Evolutionary conservation across 1,284 basidiomycete species (phyloP).

Genomic region (Sporisorium exsertum): DNA sequence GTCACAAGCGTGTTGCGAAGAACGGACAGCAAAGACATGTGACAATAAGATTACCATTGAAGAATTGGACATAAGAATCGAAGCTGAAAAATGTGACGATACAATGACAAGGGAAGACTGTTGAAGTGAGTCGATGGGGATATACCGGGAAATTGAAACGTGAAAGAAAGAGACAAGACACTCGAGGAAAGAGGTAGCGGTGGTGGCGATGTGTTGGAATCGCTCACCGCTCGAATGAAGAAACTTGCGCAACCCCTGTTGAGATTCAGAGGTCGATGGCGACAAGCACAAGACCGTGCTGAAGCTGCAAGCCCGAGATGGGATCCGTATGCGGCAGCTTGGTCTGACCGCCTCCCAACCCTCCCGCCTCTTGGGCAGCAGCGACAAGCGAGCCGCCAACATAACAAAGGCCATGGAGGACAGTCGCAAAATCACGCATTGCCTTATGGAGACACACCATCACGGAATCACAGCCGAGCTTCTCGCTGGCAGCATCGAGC

Average conservation of each 20-base stretch:
- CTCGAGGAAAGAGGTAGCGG: not conserved
- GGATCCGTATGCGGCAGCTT: slow-evolving; percentile 27
- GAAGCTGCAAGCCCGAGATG: slow-evolving; percentile 28
- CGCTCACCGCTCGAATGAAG: not conserved
- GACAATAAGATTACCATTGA: not conserved
- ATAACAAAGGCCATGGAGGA: slow-evolving; percentile 63
- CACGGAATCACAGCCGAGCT: slow-evolving; percentile 52
- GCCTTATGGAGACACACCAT: slow-evolving; percentile 54
- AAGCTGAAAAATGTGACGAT: slow-evolving; percentile 9
- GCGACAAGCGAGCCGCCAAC: slow-evolving; percentile 60
- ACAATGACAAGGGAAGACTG: slow-evolving; percentile 32
- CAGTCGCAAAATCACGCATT: slow-evolving; percentile 49
- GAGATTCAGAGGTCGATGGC: slow-evolving; percentile 44
- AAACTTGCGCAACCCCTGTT: no score
- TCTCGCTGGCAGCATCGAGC: slow-evolving; percentile 61
- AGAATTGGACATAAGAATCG: slow-evolving; percentile 10
- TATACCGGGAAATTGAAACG: slow-evolving; percentile 18
- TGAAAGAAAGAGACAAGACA: not conserved
- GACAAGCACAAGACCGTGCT: slow-evolving; percentile 36
- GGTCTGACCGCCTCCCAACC: slow-evolving; percentile 4
- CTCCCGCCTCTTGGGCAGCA: slow-evolving; percentile 12
- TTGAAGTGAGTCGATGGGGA: slow-evolving; percentile 28
- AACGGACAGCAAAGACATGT: not conserved
- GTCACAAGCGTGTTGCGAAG: not conserved
- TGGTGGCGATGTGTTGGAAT: slow-evolving; percentile 18